phyloP scores from a whole-genome alignment of 2,329 filamentous ascomycete genomes.

The Pyricularia grisea region DNA sequence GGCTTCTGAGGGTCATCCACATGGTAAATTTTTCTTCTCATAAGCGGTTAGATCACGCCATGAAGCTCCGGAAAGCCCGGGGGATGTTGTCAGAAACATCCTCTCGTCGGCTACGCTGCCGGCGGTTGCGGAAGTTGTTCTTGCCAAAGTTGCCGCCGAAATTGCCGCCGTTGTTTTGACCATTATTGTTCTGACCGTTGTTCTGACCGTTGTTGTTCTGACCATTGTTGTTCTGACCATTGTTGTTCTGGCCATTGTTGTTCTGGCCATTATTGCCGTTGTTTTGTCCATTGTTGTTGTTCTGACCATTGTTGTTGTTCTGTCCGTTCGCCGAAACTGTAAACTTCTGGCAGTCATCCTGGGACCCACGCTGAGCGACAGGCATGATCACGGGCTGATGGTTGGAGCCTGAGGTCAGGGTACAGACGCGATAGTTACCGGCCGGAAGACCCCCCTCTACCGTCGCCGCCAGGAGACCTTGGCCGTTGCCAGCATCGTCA shows the following conservation, averaged over 20 bases:
- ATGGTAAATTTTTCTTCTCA: background rate
- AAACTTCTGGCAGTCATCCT: slow-evolving; percentile 35
- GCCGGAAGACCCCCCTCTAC: slow-evolving; percentile 29
- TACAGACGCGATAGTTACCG: slow-evolving; percentile 33
- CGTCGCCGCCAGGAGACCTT: slow-evolving; percentile 23
- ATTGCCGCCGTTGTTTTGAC: slow-evolving; percentile 1
- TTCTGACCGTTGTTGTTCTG: slow-evolving; percentile 9
- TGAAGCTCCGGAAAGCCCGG: background rate
- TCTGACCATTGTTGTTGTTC: no score
- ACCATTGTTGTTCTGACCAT: slow-evolving; percentile 1
- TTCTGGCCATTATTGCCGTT: slow-evolving; percentile 1
- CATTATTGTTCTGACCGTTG: slow-evolving; percentile 7
- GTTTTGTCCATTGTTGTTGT: slow-evolving; percentile 5
- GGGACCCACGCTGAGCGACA: slow-evolving; percentile 32
- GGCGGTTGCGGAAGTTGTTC: slow-evolving; percentile 4
- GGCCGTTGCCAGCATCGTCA: slow-evolving; percentile 27
- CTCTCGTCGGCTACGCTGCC: slow-evolving; percentile 3
- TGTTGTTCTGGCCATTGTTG: background rate
- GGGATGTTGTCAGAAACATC: background rate
- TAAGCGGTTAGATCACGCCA: background rate
- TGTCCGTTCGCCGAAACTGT: slow-evolving; percentile 18
- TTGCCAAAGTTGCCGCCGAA: slow-evolving; percentile 3
- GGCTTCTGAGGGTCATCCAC: background rate
- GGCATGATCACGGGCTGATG: slow-evolving; percentile 35
- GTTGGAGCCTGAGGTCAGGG: slow-evolving; percentile 29